phyloP scores from a whole-genome alignment of 1,284 basidiomycete genomes.

The Microbotryomycetes sp. region DNA sequence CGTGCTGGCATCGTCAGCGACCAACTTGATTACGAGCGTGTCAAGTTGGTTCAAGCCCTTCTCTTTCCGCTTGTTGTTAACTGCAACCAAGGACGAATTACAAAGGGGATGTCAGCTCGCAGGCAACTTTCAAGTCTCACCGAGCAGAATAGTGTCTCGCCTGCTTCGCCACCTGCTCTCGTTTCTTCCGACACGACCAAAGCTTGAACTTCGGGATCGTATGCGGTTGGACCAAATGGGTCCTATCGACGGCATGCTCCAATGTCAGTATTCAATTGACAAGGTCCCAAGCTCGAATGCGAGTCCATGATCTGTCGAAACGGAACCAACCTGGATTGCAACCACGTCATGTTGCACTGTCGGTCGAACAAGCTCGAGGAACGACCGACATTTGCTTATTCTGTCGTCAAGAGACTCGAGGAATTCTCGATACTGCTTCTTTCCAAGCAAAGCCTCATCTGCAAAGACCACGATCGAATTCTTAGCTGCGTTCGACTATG shows the following conservation, averaged over 20 bases:
- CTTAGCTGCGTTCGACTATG: neutral
- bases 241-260: slow-evolving; percentile 52
- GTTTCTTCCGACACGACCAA: slow-evolving; percentile 85
- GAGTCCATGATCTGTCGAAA: neutral
- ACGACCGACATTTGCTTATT: slow-evolving; percentile 53
- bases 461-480: slow-evolving; percentile 2
- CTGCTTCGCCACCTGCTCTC: slow-evolving; percentile 60
- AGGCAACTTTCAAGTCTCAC: no score
- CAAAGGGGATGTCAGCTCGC: neutral
- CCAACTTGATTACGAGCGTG: slow-evolving; percentile 28
- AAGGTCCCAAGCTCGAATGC: neutral
- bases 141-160: no score
- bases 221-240: slow-evolving; percentile 78
- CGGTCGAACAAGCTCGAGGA: slow-evolving; percentile 63
- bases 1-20: slow-evolving; percentile 13
- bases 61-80: slow-evolving; percentile 23
- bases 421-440: slow-evolving; percentile 64
- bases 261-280: neutral
- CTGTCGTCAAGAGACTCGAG: slow-evolving; percentile 61
- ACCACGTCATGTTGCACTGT: slow-evolving; percentile 59
- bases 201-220: slow-evolving; percentile 74
- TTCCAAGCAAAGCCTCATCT: slow-evolving; percentile 67
- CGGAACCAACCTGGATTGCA: slow-evolving; percentile 49
- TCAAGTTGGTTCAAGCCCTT: slow-evolving; percentile 13
- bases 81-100: slow-evolving; percentile 10